Evolutionary conservation across 2,329 filamentous ascomycete species (phyloP).

Genomic region (Pyrenophora seminiperda): DNA sequence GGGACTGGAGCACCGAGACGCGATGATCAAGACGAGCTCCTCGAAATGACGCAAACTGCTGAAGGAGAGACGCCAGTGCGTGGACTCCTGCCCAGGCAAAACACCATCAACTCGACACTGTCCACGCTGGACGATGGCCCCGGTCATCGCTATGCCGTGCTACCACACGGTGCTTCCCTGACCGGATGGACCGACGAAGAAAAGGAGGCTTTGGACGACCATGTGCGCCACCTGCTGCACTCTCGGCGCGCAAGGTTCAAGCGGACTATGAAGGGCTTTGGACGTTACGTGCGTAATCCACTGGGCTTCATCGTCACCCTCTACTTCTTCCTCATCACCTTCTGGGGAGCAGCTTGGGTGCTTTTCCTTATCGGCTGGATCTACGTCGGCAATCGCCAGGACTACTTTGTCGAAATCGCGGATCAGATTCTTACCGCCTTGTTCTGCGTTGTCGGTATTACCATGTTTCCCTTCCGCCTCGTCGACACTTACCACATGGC

Average conservation of each 20-base stretch:
- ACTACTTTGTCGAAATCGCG: constrained; percentile 61
- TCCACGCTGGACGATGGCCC: constrained; percentile 52
- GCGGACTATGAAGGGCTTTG: constrained; percentile 77
- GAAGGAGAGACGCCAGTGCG: constrained; percentile 22
- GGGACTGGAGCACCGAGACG: constrained; percentile 12
- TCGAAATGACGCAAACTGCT: constrained; percentile 25
- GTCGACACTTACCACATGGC: constrained; percentile 88
- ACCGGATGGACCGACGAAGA: constrained; percentile 79
- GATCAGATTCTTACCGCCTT: constrained; percentile 65
- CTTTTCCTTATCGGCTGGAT: constrained; percentile 89
- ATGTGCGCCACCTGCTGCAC: constrained; percentile 85
- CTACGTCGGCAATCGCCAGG: constrained; percentile 73
- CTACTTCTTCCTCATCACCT: constrained; percentile 84
- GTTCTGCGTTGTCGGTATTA: constrained; percentile 67
- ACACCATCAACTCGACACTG: constrained; percentile 41
- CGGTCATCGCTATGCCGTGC: constrained; percentile 72
- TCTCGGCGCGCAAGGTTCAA: constrained; percentile 80
- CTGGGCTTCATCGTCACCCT: constrained; percentile 82
- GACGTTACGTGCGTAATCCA: constrained; percentile 72
- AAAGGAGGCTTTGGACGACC: constrained; percentile 76
- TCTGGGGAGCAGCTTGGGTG: constrained; percentile 86
- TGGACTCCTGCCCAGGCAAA: constrained; percentile 17
- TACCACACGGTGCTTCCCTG: constrained; percentile 74
- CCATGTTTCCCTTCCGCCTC: constrained; percentile 71
- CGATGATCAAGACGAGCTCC: constrained; percentile 19